Evolutionary conservation across 2,329 filamentous ascomycete genomes (phyloP).

Genomic region (Botrytis paeoniae): DNA sequence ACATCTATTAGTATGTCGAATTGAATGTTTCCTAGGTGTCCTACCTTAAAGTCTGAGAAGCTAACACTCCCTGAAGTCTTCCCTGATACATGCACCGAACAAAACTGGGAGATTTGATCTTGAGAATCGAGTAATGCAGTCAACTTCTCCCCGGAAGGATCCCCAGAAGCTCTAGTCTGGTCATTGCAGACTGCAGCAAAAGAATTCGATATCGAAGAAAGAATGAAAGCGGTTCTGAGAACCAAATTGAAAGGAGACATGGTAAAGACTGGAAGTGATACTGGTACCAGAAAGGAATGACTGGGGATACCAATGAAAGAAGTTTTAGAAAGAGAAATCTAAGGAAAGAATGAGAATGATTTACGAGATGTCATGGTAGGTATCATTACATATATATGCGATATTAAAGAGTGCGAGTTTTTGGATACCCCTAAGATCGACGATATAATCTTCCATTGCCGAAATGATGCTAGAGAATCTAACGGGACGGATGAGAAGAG

Average conservation of each 20-base stretch:
- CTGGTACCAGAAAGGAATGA: neutral
- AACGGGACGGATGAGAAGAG: neutral
- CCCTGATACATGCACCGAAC: neutral
- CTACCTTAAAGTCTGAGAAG: neutral
- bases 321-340: neutral
- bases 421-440: neutral
- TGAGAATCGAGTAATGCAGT: neutral
- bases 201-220: neutral
- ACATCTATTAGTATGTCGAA: neutral
- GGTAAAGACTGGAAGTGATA: neutral
- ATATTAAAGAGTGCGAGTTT: neutral
- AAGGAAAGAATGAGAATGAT: neutral
- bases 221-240: slow-evolving; percentile 1
- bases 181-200: neutral
- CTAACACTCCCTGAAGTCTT: neutral
- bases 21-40: neutral
- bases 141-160: neutral
- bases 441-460: neutral
- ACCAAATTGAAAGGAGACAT: neutral
- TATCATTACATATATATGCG: neutral
- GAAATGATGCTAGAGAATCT: neutral
- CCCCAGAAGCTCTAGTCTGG: neutral
- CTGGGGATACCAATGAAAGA: neutral
- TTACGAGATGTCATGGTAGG: neutral
- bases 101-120: neutral